These are phyloP conservation scores for Globisporangium megalacanthum DNA, from an alignment of 352 stramenopile genomes.

Conservation along the genomic window DNA sequence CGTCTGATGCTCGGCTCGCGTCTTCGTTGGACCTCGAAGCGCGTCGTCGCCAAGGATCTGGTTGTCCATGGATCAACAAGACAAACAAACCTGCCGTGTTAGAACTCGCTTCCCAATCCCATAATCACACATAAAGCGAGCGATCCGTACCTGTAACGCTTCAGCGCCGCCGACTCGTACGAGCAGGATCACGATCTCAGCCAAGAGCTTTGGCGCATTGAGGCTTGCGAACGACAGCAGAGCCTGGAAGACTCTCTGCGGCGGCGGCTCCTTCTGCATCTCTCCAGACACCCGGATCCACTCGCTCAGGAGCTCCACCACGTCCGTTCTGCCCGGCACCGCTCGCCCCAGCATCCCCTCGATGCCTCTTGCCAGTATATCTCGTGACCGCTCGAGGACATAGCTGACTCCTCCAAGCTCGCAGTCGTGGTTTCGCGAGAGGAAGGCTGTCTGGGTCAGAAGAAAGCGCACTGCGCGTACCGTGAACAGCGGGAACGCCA, in stretches of 20 bases:
- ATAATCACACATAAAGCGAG: not conserved
- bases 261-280: not conserved
- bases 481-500: constrained; percentile 22
- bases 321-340: not conserved
- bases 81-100: not conserved
- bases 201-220: constrained; percentile 19
- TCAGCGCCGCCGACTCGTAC: constrained; percentile 25
- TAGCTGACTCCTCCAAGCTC: constrained; percentile 24
- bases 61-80: not conserved
- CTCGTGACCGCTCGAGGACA: constrained; percentile 24
- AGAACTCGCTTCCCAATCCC: not conserved
- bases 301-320: constrained; percentile 24
- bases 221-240: constrained; percentile 23
- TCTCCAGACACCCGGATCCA: constrained; percentile 10
- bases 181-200: constrained; percentile 31
- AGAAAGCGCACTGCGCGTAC: constrained; percentile 31
- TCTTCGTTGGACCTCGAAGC: constrained; percentile 16
- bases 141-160: constrained; percentile 35
- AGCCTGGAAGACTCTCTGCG: constrained; percentile 25
- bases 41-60: constrained; percentile 21
- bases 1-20: constrained; percentile 7
- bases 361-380: constrained; percentile 3
- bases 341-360: no score
- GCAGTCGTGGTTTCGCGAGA: constrained; percentile 24
- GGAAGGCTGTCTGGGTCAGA: constrained; percentile 30